Conservation (phyloP, 2,329 filamentous ascomycete species). For the Pseudocercospora crystallina region DNA sequence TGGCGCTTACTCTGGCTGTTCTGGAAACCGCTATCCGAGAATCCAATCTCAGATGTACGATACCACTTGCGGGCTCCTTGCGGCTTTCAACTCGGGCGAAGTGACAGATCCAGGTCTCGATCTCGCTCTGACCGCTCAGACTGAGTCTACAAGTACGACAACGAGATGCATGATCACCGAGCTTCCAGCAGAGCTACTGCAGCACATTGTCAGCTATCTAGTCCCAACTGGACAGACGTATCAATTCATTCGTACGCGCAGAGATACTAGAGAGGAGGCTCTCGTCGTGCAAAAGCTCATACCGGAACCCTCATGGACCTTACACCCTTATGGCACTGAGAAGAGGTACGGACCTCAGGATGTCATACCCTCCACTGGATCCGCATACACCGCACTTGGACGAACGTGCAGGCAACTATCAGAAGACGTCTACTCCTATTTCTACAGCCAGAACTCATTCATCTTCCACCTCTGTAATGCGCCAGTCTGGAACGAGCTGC, state of each 20-base stretch:
- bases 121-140: too few species aligned
- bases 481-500: conserved; percentile 1
- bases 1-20: not conserved
- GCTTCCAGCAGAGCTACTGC: conserved; percentile 7
- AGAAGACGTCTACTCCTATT: not conserved
- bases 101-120: too few species aligned
- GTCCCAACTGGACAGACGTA: conserved; percentile 5
- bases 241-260: conserved; percentile 8
- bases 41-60: too few species aligned
- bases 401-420: conserved; percentile 2
- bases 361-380: not conserved
- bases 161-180: conserved; percentile 6
- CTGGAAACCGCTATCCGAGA: too few species aligned
- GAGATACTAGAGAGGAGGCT: not conserved
- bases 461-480: conserved; percentile 6
- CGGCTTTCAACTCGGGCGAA: too few species aligned
- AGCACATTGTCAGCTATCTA: conserved; percentile 7
- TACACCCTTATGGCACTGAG: too few species aligned
- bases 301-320: not conserved
- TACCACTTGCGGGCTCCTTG: too few species aligned
- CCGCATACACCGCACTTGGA: conserved; percentile 1
- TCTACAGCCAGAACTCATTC: conserved; percentile 8
- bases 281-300: conserved; percentile 9
- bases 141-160: too few species aligned
- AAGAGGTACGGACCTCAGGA: too few species aligned